Percentiles rank a stretch among this genome's conserved stretches.
phyloP scores from a whole-genome alignment of 2,329 filamentous ascomycete genomes.

The Scytalidium sp. region DNA sequence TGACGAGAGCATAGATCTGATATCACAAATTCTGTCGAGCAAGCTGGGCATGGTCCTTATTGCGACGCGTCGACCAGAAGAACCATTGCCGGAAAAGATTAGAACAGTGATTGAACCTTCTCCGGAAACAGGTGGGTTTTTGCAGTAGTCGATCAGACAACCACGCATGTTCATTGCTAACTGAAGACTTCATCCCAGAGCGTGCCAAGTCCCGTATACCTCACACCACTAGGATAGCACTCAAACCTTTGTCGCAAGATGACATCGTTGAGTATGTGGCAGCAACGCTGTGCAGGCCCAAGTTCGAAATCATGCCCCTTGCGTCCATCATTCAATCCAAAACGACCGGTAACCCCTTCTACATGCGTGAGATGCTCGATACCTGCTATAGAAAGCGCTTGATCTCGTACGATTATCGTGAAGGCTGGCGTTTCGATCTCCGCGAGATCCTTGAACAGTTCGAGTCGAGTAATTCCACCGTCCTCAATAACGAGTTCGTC shows the following conservation, averaged over 20 bases:
- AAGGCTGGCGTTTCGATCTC: constrained; percentile 79
- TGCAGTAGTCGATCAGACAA: background rate
- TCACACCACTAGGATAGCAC: constrained; percentile 61
- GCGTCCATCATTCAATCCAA: constrained; percentile 83
- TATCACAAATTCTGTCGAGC: constrained; percentile 72
- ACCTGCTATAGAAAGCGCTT: constrained; percentile 79
- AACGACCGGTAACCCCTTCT: constrained; percentile 81
- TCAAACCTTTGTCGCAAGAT: constrained; percentile 69
- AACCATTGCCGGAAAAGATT: constrained; percentile 53
- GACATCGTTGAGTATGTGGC: constrained; percentile 82
- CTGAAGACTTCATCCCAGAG: constrained; percentile 1
- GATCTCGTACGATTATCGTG: constrained; percentile 83
- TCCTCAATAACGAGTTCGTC: constrained; percentile 78
- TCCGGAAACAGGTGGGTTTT: constrained; percentile 42
- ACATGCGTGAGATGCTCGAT: constrained; percentile 82
- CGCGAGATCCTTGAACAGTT: constrained; percentile 83
- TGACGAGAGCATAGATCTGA: constrained; percentile 76
- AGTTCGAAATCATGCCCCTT: constrained; percentile 69
- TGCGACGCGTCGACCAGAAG: constrained; percentile 68
- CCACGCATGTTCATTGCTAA: constrained; percentile 5
- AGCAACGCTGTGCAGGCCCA: constrained; percentile 68
- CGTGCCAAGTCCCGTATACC: constrained; percentile 36
- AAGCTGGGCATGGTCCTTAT: constrained; percentile 78
- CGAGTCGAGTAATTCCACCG: constrained; percentile 69
- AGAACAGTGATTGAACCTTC: constrained; percentile 47